Percentiles rank a stretch among this genome's conserved stretches.
These are phyloP conservation scores for Candolleomyces aberdarensis DNA, from an alignment of 768 basidiomycete genomes.

Conservation along the genomic window DNA sequence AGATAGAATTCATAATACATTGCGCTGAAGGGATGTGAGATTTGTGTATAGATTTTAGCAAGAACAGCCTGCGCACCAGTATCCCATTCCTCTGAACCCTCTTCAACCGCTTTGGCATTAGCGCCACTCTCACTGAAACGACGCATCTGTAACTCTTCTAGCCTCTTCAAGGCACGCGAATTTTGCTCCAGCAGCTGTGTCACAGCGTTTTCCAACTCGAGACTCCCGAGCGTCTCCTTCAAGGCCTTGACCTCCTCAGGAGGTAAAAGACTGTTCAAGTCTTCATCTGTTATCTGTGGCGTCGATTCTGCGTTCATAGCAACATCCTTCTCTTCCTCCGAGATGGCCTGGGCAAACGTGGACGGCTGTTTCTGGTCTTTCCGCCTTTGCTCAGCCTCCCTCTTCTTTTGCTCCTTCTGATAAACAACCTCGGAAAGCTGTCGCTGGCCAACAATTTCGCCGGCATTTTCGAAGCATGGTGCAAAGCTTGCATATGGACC, in stretches of 20 bases:
- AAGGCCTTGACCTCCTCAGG: slow-evolving; percentile 53
- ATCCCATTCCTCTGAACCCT: slow-evolving; percentile 81
- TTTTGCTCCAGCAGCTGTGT: slow-evolving; percentile 68
- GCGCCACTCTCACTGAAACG: slow-evolving; percentile 49
- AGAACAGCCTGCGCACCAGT: slow-evolving; percentile 49
- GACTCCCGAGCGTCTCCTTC: slow-evolving; percentile 55
- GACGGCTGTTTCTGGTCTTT: slow-evolving; percentile 25
- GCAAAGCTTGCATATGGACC: slow-evolving; percentile 75
- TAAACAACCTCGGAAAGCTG: slow-evolving; percentile 60
- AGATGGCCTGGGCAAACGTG: slow-evolving; percentile 20
- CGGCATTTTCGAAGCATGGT: slow-evolving; percentile 74
- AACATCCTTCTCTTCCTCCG: slow-evolving; percentile 20
- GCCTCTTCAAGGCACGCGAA: slow-evolving; percentile 54
- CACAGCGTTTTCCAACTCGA: slow-evolving; percentile 68
- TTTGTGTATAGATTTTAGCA: slow-evolving; percentile 10
- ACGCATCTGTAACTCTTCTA: slow-evolving; percentile 62
- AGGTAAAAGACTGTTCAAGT: slow-evolving; percentile 54
- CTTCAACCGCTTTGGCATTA: slow-evolving; percentile 44
- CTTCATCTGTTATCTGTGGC: slow-evolving; percentile 23
- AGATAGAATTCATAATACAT: slow-evolving; percentile 67
- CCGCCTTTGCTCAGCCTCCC: slow-evolving; percentile 22
- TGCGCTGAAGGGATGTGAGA: slow-evolving; percentile 42
- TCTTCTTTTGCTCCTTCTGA: slow-evolving; percentile 43
- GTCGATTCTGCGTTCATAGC: slow-evolving; percentile 14
- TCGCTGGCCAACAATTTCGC: slow-evolving; percentile 62